Evolutionary conservation across 345 rosid species (phyloP).

Genomic region (Excoecaria cochinchinensis): DNA sequence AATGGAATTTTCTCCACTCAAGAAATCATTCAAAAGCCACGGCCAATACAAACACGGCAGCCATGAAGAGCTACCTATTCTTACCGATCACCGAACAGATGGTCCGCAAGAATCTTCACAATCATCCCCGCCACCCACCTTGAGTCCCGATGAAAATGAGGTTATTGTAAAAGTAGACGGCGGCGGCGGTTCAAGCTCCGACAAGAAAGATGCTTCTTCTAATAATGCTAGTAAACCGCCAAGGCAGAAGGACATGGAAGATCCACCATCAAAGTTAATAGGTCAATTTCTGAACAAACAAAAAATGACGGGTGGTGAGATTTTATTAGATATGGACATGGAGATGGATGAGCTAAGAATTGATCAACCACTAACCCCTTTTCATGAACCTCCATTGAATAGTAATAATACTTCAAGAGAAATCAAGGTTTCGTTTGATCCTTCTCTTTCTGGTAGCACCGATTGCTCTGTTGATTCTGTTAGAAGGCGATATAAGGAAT

Average conservation of each 20-base stretch:
- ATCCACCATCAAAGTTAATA: slow-evolving; percentile 41
- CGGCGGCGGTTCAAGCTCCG: not conserved
- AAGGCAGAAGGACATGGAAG: slow-evolving; percentile 1
- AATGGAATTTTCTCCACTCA: slow-evolving; percentile 26
- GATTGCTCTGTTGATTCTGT: slow-evolving; percentile 18
- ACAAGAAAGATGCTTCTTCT: not conserved
- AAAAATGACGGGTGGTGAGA: slow-evolving; percentile 38
- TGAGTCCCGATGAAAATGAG: not conserved
- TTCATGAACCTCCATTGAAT: slow-evolving; percentile 14
- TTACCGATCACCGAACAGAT: slow-evolving; percentile 31
- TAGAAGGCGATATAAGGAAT: slow-evolving; percentile 33
- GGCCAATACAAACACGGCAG: slow-evolving; percentile 36
- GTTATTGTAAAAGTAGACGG: slow-evolving; percentile 26
- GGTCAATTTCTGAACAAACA: slow-evolving; percentile 35
- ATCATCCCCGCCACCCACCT: not conserved
- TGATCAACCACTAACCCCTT: slow-evolving; percentile 3
- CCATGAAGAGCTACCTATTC: slow-evolving; percentile 59
- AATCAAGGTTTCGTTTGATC: slow-evolving; percentile 56
- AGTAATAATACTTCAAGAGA: slow-evolving; percentile 31
- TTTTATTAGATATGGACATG: slow-evolving; percentile 68
- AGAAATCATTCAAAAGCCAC: slow-evolving; percentile 54
- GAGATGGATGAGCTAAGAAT: slow-evolving; percentile 52
- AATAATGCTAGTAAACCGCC: not conserved
- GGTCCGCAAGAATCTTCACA: slow-evolving; percentile 1
- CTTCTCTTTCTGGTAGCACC: slow-evolving; percentile 17